phyloP scores from a whole-genome alignment of 352 stramenopile genomes.

The Nannochloropsis limnetica region DNA sequence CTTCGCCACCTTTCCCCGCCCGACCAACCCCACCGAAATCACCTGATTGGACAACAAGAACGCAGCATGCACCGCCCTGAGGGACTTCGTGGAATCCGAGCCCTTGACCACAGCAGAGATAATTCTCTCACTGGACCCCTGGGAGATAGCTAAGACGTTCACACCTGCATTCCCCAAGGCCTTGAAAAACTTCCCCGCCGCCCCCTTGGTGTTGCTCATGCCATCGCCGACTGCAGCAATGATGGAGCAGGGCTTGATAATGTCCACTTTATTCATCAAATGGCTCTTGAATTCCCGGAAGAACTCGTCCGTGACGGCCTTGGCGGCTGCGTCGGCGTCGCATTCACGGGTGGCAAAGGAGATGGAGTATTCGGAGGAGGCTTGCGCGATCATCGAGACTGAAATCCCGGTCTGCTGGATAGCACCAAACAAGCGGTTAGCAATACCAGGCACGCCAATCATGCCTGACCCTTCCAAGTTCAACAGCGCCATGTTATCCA shows the following conservation, averaged over 20 bases:
- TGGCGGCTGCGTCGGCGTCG: conserved; percentile 57
- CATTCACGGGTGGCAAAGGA: conserved; percentile 79
- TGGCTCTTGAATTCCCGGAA: conserved; percentile 58
- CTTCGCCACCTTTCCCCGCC: conserved; percentile 69
- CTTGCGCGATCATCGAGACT: conserved; percentile 84
- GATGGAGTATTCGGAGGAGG: conserved; percentile 85
- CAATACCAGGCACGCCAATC: conserved; percentile 82
- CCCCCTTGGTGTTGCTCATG: conserved; percentile 79
- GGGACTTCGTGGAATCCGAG: conserved; percentile 72
- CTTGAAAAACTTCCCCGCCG: conserved; percentile 82
- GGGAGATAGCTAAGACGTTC: conserved; percentile 86
- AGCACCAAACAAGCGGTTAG: conserved; percentile 76
- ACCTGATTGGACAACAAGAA: conserved; percentile 72
- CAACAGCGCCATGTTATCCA: conserved; percentile 84
- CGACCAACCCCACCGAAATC: conserved; percentile 79
- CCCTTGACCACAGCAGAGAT: conserved; percentile 82
- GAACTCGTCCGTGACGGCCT: conserved; percentile 57
- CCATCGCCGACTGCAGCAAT: conserved; percentile 87
- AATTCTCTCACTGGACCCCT: conserved; percentile 83
- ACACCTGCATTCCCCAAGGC: conserved; percentile 81
- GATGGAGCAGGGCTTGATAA: conserved; percentile 72
- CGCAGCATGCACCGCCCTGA: conserved; percentile 81
- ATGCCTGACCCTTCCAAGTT: conserved; percentile 85
- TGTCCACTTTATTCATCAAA: conserved; percentile 38
- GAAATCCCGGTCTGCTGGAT: conserved; percentile 80